Percentiles rank a stretch among this genome's conserved stretches.
Evolutionary conservation across 78 protist genomes (phyloP).

Genomic region (Dictyostelium brefeldianum): DNA sequence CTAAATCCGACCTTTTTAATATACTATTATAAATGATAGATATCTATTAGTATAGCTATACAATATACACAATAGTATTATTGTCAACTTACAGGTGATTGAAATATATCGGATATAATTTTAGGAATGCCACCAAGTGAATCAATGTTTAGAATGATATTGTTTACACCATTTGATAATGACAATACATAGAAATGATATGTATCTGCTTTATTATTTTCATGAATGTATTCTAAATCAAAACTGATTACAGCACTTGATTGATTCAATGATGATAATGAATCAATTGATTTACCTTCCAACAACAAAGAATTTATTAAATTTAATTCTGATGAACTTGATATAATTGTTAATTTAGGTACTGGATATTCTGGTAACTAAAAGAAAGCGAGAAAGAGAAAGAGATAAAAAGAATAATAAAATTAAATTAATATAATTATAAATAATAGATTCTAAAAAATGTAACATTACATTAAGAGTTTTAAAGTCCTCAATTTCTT

Average conservation of each 20-base stretch:
- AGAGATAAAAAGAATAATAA: neutral
- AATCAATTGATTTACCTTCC: neutral
- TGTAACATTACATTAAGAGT: too few species aligned
- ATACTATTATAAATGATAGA: neutral
- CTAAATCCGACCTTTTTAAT: constrained; percentile 45
- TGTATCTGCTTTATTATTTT: neutral
- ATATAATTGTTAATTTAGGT: constrained; percentile 3
- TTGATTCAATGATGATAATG: constrained; percentile 4
- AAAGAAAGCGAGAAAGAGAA: too few species aligned
- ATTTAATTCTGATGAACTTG: neutral
- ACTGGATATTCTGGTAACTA: constrained; percentile 51
- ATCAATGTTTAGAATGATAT: neutral
- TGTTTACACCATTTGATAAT: constrained; percentile 15
- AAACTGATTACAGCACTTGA: neutral
- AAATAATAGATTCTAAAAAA: too few species aligned
- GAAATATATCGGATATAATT: neutral
- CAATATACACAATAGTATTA: neutral
- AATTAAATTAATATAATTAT: too few species aligned
- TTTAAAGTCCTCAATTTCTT: too few species aligned
- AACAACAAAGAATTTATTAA: neutral
- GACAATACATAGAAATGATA: constrained; percentile 15
- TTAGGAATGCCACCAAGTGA: constrained; percentile 1
- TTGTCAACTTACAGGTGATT: neutral
- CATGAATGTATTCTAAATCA: constrained; percentile 14
- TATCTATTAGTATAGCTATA: too few species aligned